Percentiles rank a stretch among this genome's conserved stretches.
Conservation (phyloP, 345 rosid species). For the Carallia pectinifolia region DNA sequence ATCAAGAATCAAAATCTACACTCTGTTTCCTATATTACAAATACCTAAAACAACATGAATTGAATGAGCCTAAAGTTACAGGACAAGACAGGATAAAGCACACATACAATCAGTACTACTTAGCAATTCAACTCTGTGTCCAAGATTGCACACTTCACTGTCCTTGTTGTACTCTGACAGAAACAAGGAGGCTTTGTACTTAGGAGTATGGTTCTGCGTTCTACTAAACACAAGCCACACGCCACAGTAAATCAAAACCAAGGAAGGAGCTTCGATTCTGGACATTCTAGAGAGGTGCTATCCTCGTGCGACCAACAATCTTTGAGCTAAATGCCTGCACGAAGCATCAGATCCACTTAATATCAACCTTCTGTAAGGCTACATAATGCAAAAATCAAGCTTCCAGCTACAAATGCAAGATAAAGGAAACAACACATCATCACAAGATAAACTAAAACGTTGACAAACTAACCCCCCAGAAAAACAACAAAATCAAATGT, state of each 20-base stretch:
- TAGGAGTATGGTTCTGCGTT: conserved; percentile 33
- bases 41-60: conserved; percentile 42
- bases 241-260: conserved; percentile 29
- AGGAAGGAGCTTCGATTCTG: conserved; percentile 33
- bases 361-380: conserved; percentile 11
- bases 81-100: conserved; percentile 17
- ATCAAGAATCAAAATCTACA: conserved; percentile 25
- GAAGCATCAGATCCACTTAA: conserved; percentile 35
- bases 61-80: conserved; percentile 26
- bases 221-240: conserved; percentile 35
- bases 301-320: conserved; percentile 29
- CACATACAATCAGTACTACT: conserved; percentile 20
- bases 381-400: conserved; percentile 10
- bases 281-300: conserved; percentile 41
- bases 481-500: conserved; percentile 22
- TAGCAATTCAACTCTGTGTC: conserved; percentile 41
- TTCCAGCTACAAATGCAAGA: conserved; percentile 1
- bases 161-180: conserved; percentile 37
- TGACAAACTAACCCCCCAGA: neutral
- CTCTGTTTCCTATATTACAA: conserved; percentile 8
- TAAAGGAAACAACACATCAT: conserved; percentile 4
- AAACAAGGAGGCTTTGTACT: conserved; percentile 27
- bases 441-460: conserved; percentile 10
- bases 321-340: conserved; percentile 35
- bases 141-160: conserved; percentile 27